These are phyloP conservation scores for Fusarium virguliforme DNA, from an alignment of 2,329 filamentous ascomycete species.

Conservation along the genomic window DNA sequence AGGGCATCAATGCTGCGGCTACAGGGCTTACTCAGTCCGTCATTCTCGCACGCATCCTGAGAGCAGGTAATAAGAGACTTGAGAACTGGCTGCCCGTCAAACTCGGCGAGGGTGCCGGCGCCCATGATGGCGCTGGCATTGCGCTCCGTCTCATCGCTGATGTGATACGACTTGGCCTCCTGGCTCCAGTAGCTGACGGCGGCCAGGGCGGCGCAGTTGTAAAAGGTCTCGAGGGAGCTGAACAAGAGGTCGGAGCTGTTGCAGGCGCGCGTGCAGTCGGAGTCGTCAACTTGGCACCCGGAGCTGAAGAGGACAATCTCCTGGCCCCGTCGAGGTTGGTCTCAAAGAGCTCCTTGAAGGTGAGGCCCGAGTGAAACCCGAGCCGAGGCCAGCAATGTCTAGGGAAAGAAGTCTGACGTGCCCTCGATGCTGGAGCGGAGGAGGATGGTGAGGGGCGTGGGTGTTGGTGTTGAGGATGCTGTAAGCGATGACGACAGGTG, in stretches of 20 bases:
- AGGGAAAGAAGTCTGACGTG: constrained; percentile 58
- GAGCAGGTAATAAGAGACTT: constrained; percentile 56
- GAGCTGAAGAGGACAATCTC: constrained; percentile 54
- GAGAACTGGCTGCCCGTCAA: constrained; percentile 54
- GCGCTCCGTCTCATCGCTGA: constrained; percentile 55
- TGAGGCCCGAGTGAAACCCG: constrained; percentile 51
- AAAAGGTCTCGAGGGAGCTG: constrained; percentile 58
- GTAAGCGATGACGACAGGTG: constrained; percentile 24
- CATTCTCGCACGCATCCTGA: constrained; percentile 56
- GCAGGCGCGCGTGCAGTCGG: constrained; percentile 56
- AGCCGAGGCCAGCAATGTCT: constrained; percentile 54
- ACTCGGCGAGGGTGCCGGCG: constrained; percentile 51
- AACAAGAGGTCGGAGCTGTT: constrained; percentile 53
- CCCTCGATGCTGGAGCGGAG: constrained; percentile 53
- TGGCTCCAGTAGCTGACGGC: constrained; percentile 56
- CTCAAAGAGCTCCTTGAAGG: constrained; percentile 56
- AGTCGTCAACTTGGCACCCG: constrained; percentile 52
- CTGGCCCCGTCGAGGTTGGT: constrained; percentile 55
- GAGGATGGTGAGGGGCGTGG: constrained; percentile 51
- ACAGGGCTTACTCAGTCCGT: constrained; percentile 55
- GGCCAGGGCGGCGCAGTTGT: constrained; percentile 58
- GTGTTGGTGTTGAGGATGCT: constrained; percentile 24
- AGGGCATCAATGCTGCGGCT: constrained; percentile 51
- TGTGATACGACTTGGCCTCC: constrained; percentile 51
- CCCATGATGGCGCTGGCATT: constrained; percentile 59